Evolutionary conservation across 1,284 basidiomycete species (phyloP), one percentile per base, ranked within the genome.

Genomic region (Mycena sp.): DNA sequence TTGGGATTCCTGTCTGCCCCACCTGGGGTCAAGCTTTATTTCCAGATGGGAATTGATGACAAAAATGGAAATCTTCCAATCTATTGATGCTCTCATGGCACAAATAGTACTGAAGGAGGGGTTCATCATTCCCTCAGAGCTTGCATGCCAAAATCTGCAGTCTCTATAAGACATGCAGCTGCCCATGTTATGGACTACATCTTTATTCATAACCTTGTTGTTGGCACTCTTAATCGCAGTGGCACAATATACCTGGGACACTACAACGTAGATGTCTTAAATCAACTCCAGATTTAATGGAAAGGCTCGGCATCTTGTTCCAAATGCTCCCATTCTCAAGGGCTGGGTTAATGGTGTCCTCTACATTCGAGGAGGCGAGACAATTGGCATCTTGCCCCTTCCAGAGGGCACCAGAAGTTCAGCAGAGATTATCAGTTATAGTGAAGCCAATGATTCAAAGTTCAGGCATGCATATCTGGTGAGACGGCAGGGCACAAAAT

Each of bases 1-100:
- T 45, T 57, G 48, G 76, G 74, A 1, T 70, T 61, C 61, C 25
- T 73, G 16, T 76, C 74, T 52, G 75, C 77, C 59, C 71, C 70
- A 19, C 71, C 71, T 48, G 71, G 71, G 6, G 45, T 75, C 23
- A 9, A 55, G 12, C 53, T 72, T 9, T 73, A 71, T 41, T 58
- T 28, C 43, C 62, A 57, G 17, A 58, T 65, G 26, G 53, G 44
- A 9, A 55, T 64, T 51, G 59, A 57, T 10, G 59, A 45, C 3
- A 48, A 59, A 10, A 62, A 69, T 37, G 64, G 54, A 44, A 61
- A 59, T 19, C 61, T 70, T 2, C 61, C 62, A 29, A 58, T 68
- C 6, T 70, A 38, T 12, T 61, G 61, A 16, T 67, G 62, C 48
- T 25, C 52, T 12, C 64, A 62, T 1, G 70, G 69, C 4, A 69